Evolutionary conservation across 192 early-diverging fungal genomes (phyloP), one percentile per base, ranked within the genome.

Genomic region (Rhizophagus sp.): DNA sequence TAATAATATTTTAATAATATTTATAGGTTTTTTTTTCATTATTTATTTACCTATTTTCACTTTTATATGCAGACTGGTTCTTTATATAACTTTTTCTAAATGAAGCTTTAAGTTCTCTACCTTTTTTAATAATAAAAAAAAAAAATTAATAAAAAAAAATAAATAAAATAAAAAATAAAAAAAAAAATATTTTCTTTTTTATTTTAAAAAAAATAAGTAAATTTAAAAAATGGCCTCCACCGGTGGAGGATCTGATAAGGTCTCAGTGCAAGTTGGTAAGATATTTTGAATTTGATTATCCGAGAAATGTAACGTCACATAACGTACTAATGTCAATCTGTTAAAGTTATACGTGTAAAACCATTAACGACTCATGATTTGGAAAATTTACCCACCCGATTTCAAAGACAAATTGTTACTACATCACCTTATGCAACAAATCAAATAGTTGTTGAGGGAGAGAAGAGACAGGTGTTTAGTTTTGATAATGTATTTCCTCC

Each of bases 401-500:
- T 73, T 73, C 71, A 73, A 47, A 25, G 71, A 24, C 33, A 47
- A 4, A 22, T 73, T 73, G 10, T 73, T 5, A 11, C 33, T 34
- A 73, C 71, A 15, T 73, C 71, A 19, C 44, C 71, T 25, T 73
- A 34, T 41, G 33, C 41, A 73, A 25, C 71, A 22, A 73, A 73
- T 44, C 71, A 73, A 73, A 22, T 73, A 24, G 17, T 47, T 44
- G 41, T 73, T 25, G 27, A 73, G 19, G 71, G 17, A 17, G 71
- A 73, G 7, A 73, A 73, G 36, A 73, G 41, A 36, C 66, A 80
- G 34, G 61, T 79, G 17, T 92, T 91, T 80, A 83, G 81, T 64
- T 95, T 92, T 75, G 94, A 95, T 80, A 81, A 91, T 50, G 89
- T 89, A 39, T 95, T 92, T 83, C 90, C 89, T 8, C 80, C 89